A percentile compares a stretch with the other conserved stretches of the same genome.
These are phyloP conservation scores for Pseudoturritis turrita DNA, from an alignment of 345 rosid genomes.

Conservation along the genomic window DNA sequence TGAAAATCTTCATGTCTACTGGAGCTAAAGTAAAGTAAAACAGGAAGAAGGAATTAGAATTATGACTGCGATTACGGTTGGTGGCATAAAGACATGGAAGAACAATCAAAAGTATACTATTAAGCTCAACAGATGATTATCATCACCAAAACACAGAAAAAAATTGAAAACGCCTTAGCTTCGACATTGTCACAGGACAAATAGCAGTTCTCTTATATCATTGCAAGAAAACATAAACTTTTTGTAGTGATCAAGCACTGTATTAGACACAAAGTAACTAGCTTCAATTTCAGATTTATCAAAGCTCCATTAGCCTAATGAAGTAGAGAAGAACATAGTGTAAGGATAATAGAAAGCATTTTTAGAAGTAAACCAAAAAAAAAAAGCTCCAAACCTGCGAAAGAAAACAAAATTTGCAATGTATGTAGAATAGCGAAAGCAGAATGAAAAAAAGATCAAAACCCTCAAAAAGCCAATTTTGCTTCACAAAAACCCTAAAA, in stretches of 20 bases:
- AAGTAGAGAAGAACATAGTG: neutral
- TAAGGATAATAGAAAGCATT: neutral
- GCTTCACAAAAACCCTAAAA: slow-evolving; percentile 9
- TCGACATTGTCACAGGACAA: neutral
- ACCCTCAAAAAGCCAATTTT: neutral
- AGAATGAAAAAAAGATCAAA: neutral
- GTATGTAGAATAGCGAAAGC: neutral
- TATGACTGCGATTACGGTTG: neutral
- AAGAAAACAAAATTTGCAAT: neutral
- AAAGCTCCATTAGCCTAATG: neutral
- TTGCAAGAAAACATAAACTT: neutral
- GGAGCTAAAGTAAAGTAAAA: neutral
- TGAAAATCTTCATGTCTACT: neutral
- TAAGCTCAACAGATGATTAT: neutral
- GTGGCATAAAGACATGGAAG: neutral
- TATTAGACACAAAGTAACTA: neutral
- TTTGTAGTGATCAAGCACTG: neutral
- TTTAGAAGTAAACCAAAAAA: neutral
- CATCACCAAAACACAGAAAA: neutral
- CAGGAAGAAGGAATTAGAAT: neutral
- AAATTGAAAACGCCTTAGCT: neutral
- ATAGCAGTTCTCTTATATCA: neutral
- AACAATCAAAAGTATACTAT: neutral
- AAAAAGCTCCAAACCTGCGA: neutral
- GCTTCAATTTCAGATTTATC: neutral